A percentile compares a stretch with the other conserved stretches of the same genome.
These are phyloP conservation scores for Peronosclerospora sorghi DNA, from an alignment of 352 stramenopile species.

Conservation along the genomic window DNA sequence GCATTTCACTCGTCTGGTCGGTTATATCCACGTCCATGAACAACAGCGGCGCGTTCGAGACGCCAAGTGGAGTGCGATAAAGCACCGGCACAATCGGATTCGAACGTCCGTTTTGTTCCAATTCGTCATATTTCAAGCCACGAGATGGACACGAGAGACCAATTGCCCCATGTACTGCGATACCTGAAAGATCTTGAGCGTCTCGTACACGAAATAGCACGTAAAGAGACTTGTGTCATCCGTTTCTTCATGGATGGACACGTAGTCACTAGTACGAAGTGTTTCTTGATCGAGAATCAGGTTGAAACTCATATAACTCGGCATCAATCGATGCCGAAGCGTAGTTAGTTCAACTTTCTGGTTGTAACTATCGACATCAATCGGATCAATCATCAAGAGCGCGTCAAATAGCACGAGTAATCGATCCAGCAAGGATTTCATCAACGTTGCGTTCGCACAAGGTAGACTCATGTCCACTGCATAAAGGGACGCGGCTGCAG, in stretches of 20 bases:
- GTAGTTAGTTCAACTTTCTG: conserved; percentile 44
- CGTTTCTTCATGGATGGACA: conserved; percentile 4
- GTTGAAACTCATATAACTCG: conserved; percentile 71
- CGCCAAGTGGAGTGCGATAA: conserved; percentile 72
- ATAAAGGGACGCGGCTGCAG: conserved; percentile 40
- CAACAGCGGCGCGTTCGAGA: conserved; percentile 59
- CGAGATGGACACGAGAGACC: conserved; percentile 61
- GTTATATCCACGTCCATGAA: conserved; percentile 73
- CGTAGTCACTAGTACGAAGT: conserved; percentile 44
- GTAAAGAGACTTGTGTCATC: conserved; percentile 31
- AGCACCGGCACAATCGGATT: conserved; percentile 49
- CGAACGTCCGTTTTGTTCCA: conserved; percentile 48
- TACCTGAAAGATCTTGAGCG: conserved; percentile 74
- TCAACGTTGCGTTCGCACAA: conserved; percentile 38
- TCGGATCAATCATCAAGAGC: conserved; percentile 79
- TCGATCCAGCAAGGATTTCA: conserved; percentile 58
- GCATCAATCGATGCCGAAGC: conserved; percentile 43
- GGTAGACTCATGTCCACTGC: conserved; percentile 52
- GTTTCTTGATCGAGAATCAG: conserved; percentile 50
- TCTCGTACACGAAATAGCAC: conserved; percentile 71
- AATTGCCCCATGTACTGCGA: conserved; percentile 82
- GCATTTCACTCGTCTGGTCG: conserved; percentile 81
- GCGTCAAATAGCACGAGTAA: conserved; percentile 81
- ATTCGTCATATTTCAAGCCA: conserved; percentile 50
- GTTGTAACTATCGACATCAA: conserved; percentile 76